Conservation (phyloP, 768 basidiomycete species). For the Tulasnella sp. region DNA sequence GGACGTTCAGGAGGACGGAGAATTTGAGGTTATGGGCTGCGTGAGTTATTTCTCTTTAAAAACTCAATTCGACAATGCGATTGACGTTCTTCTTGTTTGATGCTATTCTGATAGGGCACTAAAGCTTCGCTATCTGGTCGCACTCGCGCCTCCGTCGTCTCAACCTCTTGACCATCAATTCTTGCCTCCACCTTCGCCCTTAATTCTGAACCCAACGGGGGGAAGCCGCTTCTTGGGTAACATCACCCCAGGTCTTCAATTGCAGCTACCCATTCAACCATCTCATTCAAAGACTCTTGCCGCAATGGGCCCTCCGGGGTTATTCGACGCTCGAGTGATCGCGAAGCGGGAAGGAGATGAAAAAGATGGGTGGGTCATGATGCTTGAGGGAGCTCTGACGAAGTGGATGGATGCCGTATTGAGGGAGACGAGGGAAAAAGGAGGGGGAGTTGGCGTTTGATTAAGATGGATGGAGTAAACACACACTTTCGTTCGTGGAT, state of each 20-base stretch:
- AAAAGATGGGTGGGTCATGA: conserved; percentile 61
- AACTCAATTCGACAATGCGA: neutral
- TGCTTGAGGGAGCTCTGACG: conserved; percentile 54
- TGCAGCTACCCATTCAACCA: neutral
- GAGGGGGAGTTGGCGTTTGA: too few species aligned
- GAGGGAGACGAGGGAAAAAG: conserved; percentile 37
- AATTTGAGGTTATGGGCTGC: conserved; percentile 79
- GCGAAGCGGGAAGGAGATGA: conserved; percentile 55
- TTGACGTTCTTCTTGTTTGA: neutral
- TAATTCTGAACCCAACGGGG: conserved; percentile 20
- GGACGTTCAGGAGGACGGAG: conserved; percentile 81
- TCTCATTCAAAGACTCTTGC: conserved; percentile 28
- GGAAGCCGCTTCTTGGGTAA: conserved; percentile 18
- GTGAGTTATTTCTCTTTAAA: conserved; percentile 35
- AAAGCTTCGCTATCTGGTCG: conserved; percentile 70
- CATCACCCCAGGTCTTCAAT: conserved; percentile 22
- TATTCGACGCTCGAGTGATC: conserved; percentile 64
- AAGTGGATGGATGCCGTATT: conserved; percentile 62
- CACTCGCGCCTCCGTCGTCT: conserved; percentile 46
- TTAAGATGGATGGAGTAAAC: too few species aligned
- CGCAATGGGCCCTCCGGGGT: conserved; percentile 37
- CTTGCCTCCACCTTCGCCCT: conserved; percentile 15
- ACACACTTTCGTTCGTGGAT: too few species aligned
- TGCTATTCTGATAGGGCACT: conserved; percentile 41
- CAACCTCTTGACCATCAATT: conserved; percentile 26